These are phyloP conservation scores for Akanthomyces lecanii DNA, from an alignment of 2,329 filamentous ascomycete species.

Conservation along the genomic window DNA sequence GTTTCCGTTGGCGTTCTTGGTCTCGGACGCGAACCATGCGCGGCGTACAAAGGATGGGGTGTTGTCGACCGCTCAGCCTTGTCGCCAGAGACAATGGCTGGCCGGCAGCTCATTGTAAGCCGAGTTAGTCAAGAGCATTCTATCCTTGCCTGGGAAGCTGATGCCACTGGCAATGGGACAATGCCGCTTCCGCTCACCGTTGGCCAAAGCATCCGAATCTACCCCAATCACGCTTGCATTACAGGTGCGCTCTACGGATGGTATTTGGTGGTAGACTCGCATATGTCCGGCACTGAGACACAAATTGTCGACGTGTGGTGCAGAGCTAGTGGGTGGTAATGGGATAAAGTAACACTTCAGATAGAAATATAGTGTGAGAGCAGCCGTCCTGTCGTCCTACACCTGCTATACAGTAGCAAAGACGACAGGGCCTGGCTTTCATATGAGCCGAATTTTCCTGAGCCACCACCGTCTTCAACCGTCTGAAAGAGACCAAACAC, in stretches of 20 bases:
- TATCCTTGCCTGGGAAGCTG: conserved; percentile 48
- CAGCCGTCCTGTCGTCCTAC: conserved; percentile 13
- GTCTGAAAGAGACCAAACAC: conserved; percentile 18
- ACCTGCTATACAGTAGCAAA: conserved; percentile 14
- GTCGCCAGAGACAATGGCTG: accelerated
- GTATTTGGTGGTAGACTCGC: conserved; percentile 50
- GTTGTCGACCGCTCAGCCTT: conserved; percentile 41
- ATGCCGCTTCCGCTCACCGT: conserved; percentile 39
- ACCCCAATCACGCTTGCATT: conserved; percentile 63
- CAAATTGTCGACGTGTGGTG: conserved; percentile 56
- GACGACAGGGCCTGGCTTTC: conserved; percentile 16
- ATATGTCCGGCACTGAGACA: conserved; percentile 35
- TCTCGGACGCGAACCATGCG: conserved; percentile 59
- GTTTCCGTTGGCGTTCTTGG: conserved; percentile 55
- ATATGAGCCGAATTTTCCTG: conserved; percentile 18
- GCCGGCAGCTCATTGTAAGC: conserved; percentile 47
- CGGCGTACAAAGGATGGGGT: conserved; percentile 57
- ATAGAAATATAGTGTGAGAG: conserved; percentile 1
- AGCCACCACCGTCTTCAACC: conserved; percentile 18
- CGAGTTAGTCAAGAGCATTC: conserved; percentile 64
- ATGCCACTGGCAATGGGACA: conserved; percentile 19
- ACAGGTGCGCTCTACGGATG: conserved; percentile 57
- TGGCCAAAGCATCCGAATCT: conserved; percentile 42
- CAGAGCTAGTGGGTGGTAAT: conserved; percentile 48
- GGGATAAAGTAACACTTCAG: neutral